A percentile compares a stretch with the other conserved stretches of the same genome.
These are phyloP conservation scores for Ambrosia hybrid DNA, from an alignment of 140 eudicot species.

Conservation along the genomic window DNA sequence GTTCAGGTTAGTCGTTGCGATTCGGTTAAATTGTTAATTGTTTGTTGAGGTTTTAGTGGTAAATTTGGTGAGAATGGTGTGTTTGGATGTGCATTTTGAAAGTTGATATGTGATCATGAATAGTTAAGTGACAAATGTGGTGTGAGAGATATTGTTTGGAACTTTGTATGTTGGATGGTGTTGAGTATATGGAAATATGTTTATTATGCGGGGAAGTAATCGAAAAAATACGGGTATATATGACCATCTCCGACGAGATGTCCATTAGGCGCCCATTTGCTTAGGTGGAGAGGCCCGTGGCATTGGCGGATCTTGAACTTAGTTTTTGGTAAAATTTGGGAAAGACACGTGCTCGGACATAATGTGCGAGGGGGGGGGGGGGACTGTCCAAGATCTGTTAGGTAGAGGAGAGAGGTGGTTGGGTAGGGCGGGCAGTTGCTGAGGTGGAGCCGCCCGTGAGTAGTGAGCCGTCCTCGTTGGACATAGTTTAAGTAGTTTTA, in stretches of 20 bases:
- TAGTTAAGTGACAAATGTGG: not conserved
- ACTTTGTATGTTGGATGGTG: too few species aligned
- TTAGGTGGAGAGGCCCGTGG: too few species aligned
- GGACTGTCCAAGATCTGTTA: slow-evolving; percentile 46
- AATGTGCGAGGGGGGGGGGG: not conserved
- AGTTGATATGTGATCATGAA: slow-evolving; percentile 5
- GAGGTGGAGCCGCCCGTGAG: too few species aligned
- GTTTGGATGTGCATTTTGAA: not conserved
- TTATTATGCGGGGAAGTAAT: not conserved
- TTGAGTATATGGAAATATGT: not conserved
- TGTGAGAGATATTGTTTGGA: too few species aligned
- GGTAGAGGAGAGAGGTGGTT: slow-evolving; percentile 56
- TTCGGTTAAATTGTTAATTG: not conserved
- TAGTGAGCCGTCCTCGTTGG: too few species aligned
- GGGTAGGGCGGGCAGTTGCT: too few species aligned
- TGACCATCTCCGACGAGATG: too few species aligned
- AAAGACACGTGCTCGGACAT: too few species aligned
- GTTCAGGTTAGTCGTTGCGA: slow-evolving; percentile 59
- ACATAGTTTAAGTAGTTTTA: too few species aligned
- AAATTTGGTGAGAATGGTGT: not conserved
- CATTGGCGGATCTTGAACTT: too few species aligned
- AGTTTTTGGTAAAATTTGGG: too few species aligned
- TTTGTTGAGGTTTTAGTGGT: slow-evolving; percentile 4
- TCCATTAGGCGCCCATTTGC: too few species aligned
- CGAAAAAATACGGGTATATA: not conserved